Percentiles rank a stretch among this genome's conserved stretches.
Conservation (phyloP, 1,139 yeast genomes). For the Barnettozyma hawaiiensis region DNA sequence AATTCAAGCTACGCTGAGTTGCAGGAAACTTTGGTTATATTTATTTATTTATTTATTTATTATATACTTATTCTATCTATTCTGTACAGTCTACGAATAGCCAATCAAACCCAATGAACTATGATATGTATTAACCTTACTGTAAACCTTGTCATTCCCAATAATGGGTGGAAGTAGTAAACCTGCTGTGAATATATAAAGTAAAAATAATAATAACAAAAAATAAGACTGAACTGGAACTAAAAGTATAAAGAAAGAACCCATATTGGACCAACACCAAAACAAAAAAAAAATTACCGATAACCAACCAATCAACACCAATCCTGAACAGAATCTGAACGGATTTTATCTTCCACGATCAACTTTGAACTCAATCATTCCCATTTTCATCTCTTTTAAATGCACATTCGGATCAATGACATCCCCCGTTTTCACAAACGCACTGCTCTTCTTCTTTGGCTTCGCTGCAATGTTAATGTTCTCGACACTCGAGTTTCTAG, state of each 20-base stretch:
- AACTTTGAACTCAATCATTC: slow-evolving; percentile 16
- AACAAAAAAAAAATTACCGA: not conserved
- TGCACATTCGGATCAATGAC: slow-evolving; percentile 1
- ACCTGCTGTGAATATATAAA: too few relatives aligned
- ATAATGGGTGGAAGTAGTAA: too few relatives aligned
- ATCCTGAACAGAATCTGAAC: too few relatives aligned
- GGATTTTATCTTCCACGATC: not conserved
- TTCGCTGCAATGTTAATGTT: not conserved
- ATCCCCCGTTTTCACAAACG: not conserved
- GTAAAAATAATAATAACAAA: too few relatives aligned
- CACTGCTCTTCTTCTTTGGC: slow-evolving; percentile 1
- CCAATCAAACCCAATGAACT: not conserved
- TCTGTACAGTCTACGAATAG: not conserved
- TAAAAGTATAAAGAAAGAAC: too few relatives aligned
- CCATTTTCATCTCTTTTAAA: slow-evolving; percentile 15
- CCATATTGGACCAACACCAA: too few relatives aligned
- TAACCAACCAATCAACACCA: not conserved
- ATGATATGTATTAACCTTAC: not conserved
- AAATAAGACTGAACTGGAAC: not conserved
- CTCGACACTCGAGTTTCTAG: slow-evolving; percentile 10
- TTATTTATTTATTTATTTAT: not conserved
- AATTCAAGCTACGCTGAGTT: slow-evolving; percentile 13
- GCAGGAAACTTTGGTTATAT: too few relatives aligned
- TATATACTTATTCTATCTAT: slow-evolving; percentile 6
- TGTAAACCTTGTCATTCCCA: not conserved